These are phyloP conservation scores for Boletus vinaceobasis DNA, from an alignment of 768 basidiomycete genomes.

Conservation along the genomic window DNA sequence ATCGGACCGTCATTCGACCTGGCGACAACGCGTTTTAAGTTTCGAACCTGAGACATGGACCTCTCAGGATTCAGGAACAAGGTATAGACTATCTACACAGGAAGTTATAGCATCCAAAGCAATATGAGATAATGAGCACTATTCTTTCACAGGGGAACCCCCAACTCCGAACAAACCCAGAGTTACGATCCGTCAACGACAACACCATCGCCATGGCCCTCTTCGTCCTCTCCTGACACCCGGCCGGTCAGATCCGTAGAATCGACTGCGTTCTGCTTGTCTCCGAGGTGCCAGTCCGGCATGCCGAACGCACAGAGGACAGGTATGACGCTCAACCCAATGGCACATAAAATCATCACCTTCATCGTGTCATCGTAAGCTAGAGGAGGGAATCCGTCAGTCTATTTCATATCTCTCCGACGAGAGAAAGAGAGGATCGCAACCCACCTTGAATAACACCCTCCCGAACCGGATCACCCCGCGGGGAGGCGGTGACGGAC, in stretches of 20 bases:
- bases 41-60: too few species aligned
- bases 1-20: too few species aligned
- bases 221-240: not conserved
- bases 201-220: not conserved
- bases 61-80: too few species aligned
- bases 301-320: slow-evolving; percentile 56
- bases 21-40: too few species aligned
- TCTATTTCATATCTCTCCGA: not conserved
- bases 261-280: slow-evolving; percentile 70
- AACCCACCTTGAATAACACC: slow-evolving; percentile 55
- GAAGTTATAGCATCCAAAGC: too few species aligned
- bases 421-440: not conserved
- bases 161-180: not conserved
- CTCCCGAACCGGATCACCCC: slow-evolving; percentile 56
- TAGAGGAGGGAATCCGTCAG: slow-evolving; percentile 5
- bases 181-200: not conserved
- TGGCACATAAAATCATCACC: slow-evolving; percentile 52
- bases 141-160: not conserved
- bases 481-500: slow-evolving; percentile 44
- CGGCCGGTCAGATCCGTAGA: slow-evolving; percentile 20
- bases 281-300: slow-evolving; percentile 65
- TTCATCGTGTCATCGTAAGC: slow-evolving; percentile 59
- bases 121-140: not conserved
- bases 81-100: too few species aligned
- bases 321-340: slow-evolving; percentile 53